These are phyloP conservation scores for Podaxis sp. DNA, from an alignment of 768 basidiomycete genomes.

Conservation along the genomic window DNA sequence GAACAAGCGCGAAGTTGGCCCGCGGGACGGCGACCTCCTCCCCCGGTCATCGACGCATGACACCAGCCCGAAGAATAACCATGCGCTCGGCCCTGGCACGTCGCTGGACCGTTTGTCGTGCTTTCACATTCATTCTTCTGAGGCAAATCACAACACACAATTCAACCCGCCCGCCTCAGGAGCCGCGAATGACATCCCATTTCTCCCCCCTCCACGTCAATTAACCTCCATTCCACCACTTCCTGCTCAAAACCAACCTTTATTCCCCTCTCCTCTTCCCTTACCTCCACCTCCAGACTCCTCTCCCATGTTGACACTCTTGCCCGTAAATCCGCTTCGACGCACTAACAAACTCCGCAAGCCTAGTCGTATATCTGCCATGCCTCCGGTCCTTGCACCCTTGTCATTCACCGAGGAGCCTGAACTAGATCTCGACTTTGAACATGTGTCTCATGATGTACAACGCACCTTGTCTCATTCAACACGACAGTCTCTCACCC, in stretches of 20 bases:
- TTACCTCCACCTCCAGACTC: conserved; percentile 1
- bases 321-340: not conserved
- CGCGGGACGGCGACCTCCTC: not conserved
- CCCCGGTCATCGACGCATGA: not conserved
- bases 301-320: conserved; percentile 8
- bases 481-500: conserved; percentile 3
- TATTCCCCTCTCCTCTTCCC: conserved; percentile 5
- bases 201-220: conserved; percentile 5
- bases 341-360: conserved; percentile 13
- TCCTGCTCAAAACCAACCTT: conserved; percentile 6
- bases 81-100: not conserved
- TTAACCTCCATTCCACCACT: not conserved
- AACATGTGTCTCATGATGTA: conserved; percentile 9
- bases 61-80: not conserved
- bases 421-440: conserved; percentile 9
- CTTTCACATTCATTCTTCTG: not conserved
- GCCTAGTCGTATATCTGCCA: not conserved
- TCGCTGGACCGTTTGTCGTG: not conserved
- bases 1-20: not conserved
- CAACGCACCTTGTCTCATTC: not conserved
- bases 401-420: conserved; percentile 7
- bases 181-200: not conserved
- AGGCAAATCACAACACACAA: not conserved
- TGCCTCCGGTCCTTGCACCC: conserved; percentile 9
- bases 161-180: not conserved